Conservation (phyloP, 1,284 basidiomycete species). For the Trichosporon coremiiforme region DNA sequence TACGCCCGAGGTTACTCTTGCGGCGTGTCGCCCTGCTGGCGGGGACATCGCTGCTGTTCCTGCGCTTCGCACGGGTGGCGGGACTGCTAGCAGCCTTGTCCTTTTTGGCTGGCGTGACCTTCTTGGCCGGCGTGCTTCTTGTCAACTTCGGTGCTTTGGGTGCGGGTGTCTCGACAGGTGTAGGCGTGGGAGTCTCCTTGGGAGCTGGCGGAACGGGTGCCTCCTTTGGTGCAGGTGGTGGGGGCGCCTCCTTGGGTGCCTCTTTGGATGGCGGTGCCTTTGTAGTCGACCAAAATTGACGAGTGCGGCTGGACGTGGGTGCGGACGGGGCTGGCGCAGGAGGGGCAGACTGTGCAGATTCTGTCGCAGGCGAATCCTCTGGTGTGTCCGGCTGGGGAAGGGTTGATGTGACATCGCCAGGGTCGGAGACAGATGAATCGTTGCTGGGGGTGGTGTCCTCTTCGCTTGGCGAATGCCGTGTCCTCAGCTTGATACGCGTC, state of each 20-base stretch:
- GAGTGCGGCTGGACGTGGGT: neutral
- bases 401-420: neutral
- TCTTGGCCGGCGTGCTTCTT: neutral
- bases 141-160: neutral
- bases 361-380: neutral
- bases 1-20: constrained; percentile 5
- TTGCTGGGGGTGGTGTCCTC: neutral
- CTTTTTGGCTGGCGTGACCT: neutral
- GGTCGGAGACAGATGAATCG: neutral
- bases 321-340: neutral
- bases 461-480: neutral
- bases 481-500: constrained; percentile 21
- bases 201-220: neutral
- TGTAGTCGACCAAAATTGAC: constrained; percentile 1
- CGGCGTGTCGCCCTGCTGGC: neutral
- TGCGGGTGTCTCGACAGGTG: neutral
- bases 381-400: neutral
- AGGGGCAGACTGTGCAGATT: neutral
- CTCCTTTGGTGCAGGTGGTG: neutral
- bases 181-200: neutral
- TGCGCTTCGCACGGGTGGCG: neutral
- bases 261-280: constrained; percentile 2
- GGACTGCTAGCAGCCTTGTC: neutral
- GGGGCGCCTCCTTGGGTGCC: constrained; percentile 11
- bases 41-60: neutral